A percentile compares a stretch with the other conserved stretches of the same genome.
Evolutionary conservation across 1,284 basidiomycete species (phyloP).

Genomic region (Malassezia globosa): DNA sequence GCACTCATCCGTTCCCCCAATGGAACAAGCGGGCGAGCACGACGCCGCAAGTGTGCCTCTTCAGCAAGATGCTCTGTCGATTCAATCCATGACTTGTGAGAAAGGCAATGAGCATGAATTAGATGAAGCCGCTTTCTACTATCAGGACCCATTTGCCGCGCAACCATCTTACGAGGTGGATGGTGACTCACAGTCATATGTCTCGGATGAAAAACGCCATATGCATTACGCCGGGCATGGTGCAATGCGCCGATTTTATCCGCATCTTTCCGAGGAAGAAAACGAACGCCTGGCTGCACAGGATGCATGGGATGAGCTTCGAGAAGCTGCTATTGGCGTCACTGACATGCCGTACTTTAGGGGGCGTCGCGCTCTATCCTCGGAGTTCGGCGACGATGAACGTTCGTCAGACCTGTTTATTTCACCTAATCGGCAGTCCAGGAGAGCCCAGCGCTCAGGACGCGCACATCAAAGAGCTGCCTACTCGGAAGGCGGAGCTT

Average conservation of each 20-base stretch:
- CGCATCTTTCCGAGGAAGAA: conserved; percentile 1
- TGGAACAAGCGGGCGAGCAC: not conserved
- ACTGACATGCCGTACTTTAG: not conserved
- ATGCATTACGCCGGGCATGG: conserved; percentile 10
- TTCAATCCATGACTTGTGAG: too few species aligned
- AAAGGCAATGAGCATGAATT: not conserved
- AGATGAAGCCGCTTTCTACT: not conserved
- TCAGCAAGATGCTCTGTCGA: not conserved
- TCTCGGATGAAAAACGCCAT: not conserved
- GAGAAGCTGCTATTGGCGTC: conserved; percentile 2
- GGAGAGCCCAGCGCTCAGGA: not conserved
- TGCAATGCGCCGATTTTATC: not conserved
- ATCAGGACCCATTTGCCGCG: not conserved
- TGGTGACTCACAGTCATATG: not conserved
- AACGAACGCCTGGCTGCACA: conserved; percentile 6
- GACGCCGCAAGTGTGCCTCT: not conserved
- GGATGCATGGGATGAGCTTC: conserved; percentile 8
- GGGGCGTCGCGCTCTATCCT: too few species aligned
- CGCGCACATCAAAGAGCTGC: not conserved
- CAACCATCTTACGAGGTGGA: not conserved
- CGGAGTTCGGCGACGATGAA: too few species aligned
- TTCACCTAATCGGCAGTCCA: not conserved
- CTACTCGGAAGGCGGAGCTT: conserved; percentile 9
- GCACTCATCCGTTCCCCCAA: not conserved
- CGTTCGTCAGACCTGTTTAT: not conserved